Conservation (phyloP, 768 basidiomycete species). For the Leccinellum albellum region DNA sequence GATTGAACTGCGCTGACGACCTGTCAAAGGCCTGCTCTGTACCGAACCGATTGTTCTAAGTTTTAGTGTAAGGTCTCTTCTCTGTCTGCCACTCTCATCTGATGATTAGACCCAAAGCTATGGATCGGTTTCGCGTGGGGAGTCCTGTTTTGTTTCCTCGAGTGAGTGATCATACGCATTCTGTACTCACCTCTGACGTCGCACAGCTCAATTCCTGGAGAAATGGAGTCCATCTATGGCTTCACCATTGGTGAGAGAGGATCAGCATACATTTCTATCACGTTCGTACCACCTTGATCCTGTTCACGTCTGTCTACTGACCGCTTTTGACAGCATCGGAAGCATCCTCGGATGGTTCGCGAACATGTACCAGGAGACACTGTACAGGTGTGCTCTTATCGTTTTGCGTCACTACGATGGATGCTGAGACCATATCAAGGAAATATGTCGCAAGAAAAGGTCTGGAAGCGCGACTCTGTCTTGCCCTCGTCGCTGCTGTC, state of each 20-base stretch:
- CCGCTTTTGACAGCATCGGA: slow-evolving; percentile 43
- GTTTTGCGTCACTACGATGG: not conserved
- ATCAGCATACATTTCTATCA: slow-evolving; percentile 53
- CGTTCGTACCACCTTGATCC: slow-evolving; percentile 34
- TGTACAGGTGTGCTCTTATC: slow-evolving; percentile 42
- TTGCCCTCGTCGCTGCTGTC: slow-evolving; percentile 51
- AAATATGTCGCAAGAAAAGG: slow-evolving; percentile 33
- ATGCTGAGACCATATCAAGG: slow-evolving; percentile 12
- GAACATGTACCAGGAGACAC: slow-evolving; percentile 45
- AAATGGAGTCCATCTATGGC: slow-evolving; percentile 53
- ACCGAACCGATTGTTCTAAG: slow-evolving; percentile 68
- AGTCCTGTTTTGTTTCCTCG: slow-evolving; percentile 63
- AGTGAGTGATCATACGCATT: slow-evolving; percentile 34
- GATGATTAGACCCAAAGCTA: slow-evolving; percentile 37
- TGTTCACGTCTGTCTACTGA: not conserved
- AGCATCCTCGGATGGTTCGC: slow-evolving; percentile 45
- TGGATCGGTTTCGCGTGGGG: slow-evolving; percentile 79
- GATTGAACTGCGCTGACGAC: not conserved
- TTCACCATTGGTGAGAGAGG: slow-evolving; percentile 62
- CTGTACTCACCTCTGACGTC: slow-evolving; percentile 1
- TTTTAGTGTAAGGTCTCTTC: slow-evolving; percentile 54
- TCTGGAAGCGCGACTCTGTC: slow-evolving; percentile 59
- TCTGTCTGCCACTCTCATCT: not conserved
- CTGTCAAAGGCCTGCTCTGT: slow-evolving; percentile 19
- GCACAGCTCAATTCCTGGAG: slow-evolving; percentile 50